Conservation (phyloP, 192 early-diverging fungal species). For the Physocladia obscura region DNA sequence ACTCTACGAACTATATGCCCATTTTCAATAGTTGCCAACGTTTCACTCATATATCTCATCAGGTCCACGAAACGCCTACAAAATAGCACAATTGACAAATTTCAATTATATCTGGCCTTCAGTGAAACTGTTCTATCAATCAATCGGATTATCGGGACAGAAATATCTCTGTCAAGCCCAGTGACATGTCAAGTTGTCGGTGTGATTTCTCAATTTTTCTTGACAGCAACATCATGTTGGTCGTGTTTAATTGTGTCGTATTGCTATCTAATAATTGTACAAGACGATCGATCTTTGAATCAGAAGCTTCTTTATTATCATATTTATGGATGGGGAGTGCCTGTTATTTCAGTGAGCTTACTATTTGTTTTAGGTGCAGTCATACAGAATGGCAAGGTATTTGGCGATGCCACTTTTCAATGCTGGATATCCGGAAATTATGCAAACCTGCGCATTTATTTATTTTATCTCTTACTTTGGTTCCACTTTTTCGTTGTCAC, state of each 20-base stretch:
- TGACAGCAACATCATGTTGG: background rate
- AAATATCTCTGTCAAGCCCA: background rate
- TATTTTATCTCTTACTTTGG: constrained; percentile 8
- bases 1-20: too few relatives aligned
- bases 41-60: background rate
- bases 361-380: constrained; percentile 4
- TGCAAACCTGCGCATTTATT: background rate
- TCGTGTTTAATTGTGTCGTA: background rate
- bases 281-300: background rate
- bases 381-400: background rate
- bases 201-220: background rate
- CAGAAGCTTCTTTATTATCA: background rate
- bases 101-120: background rate
- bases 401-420: constrained; percentile 13
- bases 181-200: background rate
- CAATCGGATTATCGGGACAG: background rate
- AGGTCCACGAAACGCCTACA: background rate
- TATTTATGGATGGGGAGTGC: background rate
- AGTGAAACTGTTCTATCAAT: background rate
- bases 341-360: background rate
- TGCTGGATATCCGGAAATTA: constrained; percentile 9
- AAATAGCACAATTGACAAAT: background rate
- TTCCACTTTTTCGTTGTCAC: background rate
- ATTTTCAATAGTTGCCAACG: background rate
- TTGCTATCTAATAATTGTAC: background rate